Percentiles rank a stretch among this genome's conserved stretches.
phyloP scores from a whole-genome alignment of 1,284 basidiomycete species.

The Xerocomus cyaneibrunnescens region DNA sequence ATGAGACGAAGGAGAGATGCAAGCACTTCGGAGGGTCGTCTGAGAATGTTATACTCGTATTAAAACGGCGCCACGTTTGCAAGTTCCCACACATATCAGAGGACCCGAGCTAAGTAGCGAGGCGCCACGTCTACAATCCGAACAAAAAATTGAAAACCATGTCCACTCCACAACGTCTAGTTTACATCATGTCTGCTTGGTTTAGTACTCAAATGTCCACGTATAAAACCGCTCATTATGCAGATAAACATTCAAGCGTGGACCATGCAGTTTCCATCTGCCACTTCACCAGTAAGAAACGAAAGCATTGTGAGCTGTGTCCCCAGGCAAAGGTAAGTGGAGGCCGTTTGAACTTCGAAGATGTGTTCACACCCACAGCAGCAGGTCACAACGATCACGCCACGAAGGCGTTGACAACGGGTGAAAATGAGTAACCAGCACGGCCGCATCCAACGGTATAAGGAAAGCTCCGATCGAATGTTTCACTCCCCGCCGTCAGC shows the following conservation, averaged over 20 bases:
- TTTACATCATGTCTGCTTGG: constrained; percentile 59
- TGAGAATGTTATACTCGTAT: constrained; percentile 14
- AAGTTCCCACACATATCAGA: constrained; percentile 30
- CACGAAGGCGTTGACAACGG: background rate
- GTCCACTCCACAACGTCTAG: too few relatives aligned
- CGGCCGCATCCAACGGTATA: too few relatives aligned
- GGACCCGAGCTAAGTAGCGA: background rate
- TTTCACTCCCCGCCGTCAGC: constrained; percentile 24
- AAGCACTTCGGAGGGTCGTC: constrained; percentile 7
- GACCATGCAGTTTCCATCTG: constrained; percentile 55
- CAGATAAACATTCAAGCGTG: constrained; percentile 66
- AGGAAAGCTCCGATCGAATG: constrained; percentile 25
- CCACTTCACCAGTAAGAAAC: constrained; percentile 72
- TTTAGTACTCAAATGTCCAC: constrained; percentile 76
- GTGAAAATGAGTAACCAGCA: background rate
- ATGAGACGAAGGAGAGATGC: constrained; percentile 20
- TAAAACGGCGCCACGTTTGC: constrained; percentile 20
- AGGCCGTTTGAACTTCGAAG: background rate
- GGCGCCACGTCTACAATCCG: background rate
- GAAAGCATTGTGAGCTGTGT: constrained; percentile 66
- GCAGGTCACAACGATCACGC: background rate
- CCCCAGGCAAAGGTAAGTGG: constrained; percentile 69
- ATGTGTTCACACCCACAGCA: background rate
- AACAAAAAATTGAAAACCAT: too few relatives aligned
- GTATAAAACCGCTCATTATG: constrained; percentile 23